phyloP scores from a whole-genome alignment of 2,329 filamentous ascomycete genomes.

The Rutstroemia sp. region DNA sequence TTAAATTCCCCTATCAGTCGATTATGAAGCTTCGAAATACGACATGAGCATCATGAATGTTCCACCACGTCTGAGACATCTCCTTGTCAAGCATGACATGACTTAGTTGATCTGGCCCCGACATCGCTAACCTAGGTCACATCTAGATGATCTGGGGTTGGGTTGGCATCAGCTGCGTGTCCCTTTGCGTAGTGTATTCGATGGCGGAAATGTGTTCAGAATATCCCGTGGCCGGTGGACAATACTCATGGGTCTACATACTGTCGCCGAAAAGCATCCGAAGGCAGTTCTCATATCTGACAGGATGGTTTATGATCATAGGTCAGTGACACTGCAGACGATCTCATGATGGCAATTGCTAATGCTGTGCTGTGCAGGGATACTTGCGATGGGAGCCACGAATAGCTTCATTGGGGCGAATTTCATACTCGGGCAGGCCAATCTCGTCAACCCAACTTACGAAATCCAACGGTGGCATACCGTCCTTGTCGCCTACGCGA shows the following conservation, averaged over 20 bases:
- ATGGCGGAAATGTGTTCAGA: conserved; percentile 53
- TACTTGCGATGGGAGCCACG: conserved; percentile 44
- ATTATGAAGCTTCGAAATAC: conserved; percentile 1
- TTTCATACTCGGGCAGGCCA: conserved; percentile 47
- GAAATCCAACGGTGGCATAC: conserved; percentile 49
- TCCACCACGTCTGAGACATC: conserved; percentile 9
- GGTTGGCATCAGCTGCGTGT: conserved; percentile 43
- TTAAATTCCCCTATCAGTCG: conserved; percentile 9
- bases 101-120: not conserved
- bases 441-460: conserved; percentile 43
- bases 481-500: conserved; percentile 43
- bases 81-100: conserved; percentile 8
- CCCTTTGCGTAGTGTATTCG: conserved; percentile 46
- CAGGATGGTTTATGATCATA: conserved; percentile 43
- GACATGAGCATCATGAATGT: conserved; percentile 2
- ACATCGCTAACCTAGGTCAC: not conserved
- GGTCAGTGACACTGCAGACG: conserved; percentile 23
- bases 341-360: not conserved
- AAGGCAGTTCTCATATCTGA: conserved; percentile 37
- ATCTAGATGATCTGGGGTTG: conserved; percentile 47
- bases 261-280: conserved; percentile 42
- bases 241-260: conserved; percentile 52
- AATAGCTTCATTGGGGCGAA: conserved; percentile 48
- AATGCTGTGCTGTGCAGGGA: conserved; percentile 10
- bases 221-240: conserved; percentile 48